phyloP scores from a whole-genome alignment of 495 filamentous ascomycete genomes.

The Clohesyomyces aquaticus region DNA sequence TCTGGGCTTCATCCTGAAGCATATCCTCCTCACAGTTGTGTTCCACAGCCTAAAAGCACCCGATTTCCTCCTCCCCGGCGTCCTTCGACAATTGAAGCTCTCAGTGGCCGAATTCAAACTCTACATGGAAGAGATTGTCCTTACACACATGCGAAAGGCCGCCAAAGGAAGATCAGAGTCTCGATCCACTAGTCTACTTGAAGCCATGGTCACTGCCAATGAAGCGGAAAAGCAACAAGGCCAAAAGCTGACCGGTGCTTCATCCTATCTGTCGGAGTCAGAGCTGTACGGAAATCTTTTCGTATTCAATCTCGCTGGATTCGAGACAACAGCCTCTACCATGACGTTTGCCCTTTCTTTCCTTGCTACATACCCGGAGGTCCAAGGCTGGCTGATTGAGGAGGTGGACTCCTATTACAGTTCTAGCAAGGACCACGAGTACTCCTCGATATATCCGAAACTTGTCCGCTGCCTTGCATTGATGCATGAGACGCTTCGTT shows the following conservation, averaged over 20 bases:
- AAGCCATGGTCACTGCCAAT: constrained; percentile 17
- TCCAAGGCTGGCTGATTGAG: constrained; percentile 37
- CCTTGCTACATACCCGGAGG: constrained; percentile 23
- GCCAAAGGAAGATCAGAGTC: not conserved
- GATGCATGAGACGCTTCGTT: constrained; percentile 29
- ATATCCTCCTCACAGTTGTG: constrained; percentile 10
- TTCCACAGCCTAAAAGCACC: constrained; percentile 15
- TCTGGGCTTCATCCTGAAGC: constrained; percentile 16
- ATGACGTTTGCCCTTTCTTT: constrained; percentile 20
- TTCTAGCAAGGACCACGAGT: not conserved
- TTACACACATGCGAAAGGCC: constrained; percentile 3
- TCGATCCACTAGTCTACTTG: constrained; percentile 7
- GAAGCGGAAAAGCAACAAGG: constrained; percentile 16
- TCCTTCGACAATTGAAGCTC: constrained; percentile 7
- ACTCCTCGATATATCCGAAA: constrained; percentile 10
- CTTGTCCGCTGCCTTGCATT: constrained; percentile 18
- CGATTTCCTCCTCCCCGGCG: constrained; percentile 11
- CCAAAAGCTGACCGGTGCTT: not conserved
- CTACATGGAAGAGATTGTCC: constrained; percentile 20
- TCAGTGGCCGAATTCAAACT: constrained; percentile 14
- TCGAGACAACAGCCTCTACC: constrained; percentile 34
- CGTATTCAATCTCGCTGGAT: constrained; percentile 35
- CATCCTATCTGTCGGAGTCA: constrained; percentile 15
- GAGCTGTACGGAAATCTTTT: constrained; percentile 36
- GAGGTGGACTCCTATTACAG: constrained; percentile 15